Base-by-base conservation (phyloP, 805 yeast species). In the Tanozyma kutaoensis region DNA sequence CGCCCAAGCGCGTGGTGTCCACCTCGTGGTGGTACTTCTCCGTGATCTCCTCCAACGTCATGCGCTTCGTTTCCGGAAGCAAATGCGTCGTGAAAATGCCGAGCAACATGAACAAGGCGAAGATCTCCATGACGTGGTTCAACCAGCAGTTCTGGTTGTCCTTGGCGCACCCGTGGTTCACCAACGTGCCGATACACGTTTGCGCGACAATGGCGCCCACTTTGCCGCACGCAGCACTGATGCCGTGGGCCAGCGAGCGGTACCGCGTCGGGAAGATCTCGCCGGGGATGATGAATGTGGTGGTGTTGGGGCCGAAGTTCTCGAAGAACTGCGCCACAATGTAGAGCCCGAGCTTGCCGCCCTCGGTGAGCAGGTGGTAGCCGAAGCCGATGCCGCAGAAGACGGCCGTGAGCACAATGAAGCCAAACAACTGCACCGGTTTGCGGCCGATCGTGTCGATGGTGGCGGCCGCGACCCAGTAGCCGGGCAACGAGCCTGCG, bases 401-500 rank as follows among this genome's bases (percentile, higher is more conserved):
- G 33, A 85, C 53, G 28, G 60, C 50, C 23, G 94, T 80, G 48
- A 82, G 66, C 28, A 80, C 46, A 38, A 66, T 33, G 63, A 84
- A 84, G 43, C 94, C 93, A 46, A 58, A 61, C 14, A 81, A 33
- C 62, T 85, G 95, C 37, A 84, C 60, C 37, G 85, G 73, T 56
- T 77, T 81, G 67, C 95, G 75, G 44, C 95, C 95, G 40, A 84
- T 42, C 21, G 58, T 64, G 56, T 84, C 95, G 34, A 84, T 50
- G 25, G 88, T 75, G 28, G 84, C 84, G 42, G 76, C 82, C 18
- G 88, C 51, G 34, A 66, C 60, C 95, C 95, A 84, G 60, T 84
- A 84, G 48, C 95, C 95, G 43, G 95, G 95, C 55, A 84, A 71
- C 24, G 91, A 69, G 66, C 96, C 95, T 31, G 96, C 96, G 69